A percentile compares a stretch with the other conserved stretches of the same genome.
phyloP scores from a whole-genome alignment of 2,329 filamentous ascomycete species.

The Trichoderma citrinoviride region DNA sequence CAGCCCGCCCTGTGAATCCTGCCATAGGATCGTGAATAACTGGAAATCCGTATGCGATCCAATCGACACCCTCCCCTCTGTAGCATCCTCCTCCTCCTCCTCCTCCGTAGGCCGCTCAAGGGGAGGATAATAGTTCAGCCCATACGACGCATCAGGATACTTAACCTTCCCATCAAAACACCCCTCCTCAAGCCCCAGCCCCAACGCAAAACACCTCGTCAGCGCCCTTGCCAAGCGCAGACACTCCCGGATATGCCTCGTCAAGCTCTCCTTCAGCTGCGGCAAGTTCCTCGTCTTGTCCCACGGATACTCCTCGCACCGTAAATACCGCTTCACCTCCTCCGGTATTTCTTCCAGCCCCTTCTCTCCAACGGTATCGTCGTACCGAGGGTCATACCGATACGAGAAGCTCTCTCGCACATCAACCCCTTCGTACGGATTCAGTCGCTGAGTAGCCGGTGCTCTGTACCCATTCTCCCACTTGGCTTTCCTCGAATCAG shows the following conservation, averaged over 20 bases:
- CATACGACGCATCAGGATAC: conserved; percentile 47
- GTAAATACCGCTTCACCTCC: conserved; percentile 42
- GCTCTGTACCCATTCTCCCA: conserved; percentile 50
- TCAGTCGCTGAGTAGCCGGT: conserved; percentile 45
- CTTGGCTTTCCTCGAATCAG: conserved; percentile 37
- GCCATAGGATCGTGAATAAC: conserved; percentile 49
- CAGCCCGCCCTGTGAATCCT: conserved; percentile 43
- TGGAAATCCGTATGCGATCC: conserved; percentile 55
- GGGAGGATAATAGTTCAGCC: conserved; percentile 43
- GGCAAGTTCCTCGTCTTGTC: conserved; percentile 47
- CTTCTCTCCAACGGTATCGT: conserved; percentile 41
- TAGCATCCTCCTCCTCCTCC: neutral
- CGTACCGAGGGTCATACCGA: conserved; percentile 52
- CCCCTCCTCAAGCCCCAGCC: conserved; percentile 51
- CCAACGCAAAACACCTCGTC: conserved; percentile 53
- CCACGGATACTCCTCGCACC: conserved; percentile 53
- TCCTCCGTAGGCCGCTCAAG: conserved; percentile 11
- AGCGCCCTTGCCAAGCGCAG: conserved; percentile 51
- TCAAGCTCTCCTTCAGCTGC: conserved; percentile 45
- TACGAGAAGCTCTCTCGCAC: conserved; percentile 52
- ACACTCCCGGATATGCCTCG: conserved; percentile 48
- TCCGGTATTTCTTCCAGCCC: conserved; percentile 43
- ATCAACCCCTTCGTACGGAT: conserved; percentile 49
- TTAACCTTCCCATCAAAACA: conserved; percentile 55
- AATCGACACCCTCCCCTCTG: conserved; percentile 36